Evolutionary conservation across 352 stramenopile genomes (phyloP).

Genomic region (Thraustochytrium striatum): DNA sequence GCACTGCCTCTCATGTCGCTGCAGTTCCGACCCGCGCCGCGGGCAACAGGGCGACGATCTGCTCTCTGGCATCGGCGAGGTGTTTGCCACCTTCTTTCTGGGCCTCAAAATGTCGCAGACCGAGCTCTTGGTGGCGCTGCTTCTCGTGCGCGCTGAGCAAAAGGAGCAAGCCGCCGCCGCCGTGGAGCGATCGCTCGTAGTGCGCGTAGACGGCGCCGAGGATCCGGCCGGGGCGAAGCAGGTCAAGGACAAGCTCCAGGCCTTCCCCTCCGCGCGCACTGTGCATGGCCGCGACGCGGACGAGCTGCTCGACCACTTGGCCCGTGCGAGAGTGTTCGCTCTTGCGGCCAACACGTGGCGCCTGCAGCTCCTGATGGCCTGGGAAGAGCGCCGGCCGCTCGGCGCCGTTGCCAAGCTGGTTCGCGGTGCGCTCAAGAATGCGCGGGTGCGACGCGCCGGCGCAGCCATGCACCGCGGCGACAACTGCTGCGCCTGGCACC

Average conservation of each 20-base stretch:
- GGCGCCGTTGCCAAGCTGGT: not conserved
- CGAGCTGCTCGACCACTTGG: not conserved
- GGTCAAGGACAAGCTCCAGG: not conserved
- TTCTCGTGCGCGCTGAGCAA: not conserved
- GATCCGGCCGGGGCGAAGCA: not conserved
- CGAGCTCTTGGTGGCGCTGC: not conserved
- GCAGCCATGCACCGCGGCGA: not conserved
- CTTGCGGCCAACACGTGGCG: not conserved
- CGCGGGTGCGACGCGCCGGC: not conserved
- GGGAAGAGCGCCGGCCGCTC: not conserved
- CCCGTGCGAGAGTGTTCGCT: not conserved
- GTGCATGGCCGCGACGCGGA: not conserved
- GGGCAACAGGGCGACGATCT: not conserved
- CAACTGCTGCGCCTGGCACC: not conserved
- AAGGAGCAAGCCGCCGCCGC: not conserved
- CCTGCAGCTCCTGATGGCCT: not conserved
- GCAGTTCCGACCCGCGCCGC: not conserved
- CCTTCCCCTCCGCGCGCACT: not conserved
- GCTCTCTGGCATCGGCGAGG: not conserved
- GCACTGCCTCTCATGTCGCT: not conserved
- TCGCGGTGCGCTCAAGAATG: not conserved
- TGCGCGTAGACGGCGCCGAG: not conserved
- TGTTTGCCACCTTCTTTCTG: constrained; percentile 11
- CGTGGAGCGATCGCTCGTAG: not conserved
- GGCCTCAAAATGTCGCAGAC: not conserved